A percentile compares a stretch with the other conserved stretches of the same genome.
phyloP scores from a whole-genome alignment of 1,139 yeast species.

The Geotrichum armillariae region DNA sequence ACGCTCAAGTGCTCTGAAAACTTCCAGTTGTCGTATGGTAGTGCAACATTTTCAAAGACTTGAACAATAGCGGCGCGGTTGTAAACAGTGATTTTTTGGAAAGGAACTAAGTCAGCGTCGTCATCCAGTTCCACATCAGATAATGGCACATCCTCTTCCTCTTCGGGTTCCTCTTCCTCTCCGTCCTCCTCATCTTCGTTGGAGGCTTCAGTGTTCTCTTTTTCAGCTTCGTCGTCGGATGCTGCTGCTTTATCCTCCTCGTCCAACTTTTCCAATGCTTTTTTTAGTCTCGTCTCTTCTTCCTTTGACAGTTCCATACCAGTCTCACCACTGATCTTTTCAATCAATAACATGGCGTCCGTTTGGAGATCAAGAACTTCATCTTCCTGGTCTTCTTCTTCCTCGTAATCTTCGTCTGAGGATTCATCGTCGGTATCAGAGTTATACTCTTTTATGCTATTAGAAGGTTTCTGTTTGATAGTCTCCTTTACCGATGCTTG shows the following conservation, averaged over 20 bases:
- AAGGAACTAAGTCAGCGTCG: conserved; percentile 6
- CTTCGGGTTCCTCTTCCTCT: conserved; percentile 8
- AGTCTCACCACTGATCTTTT: conserved; percentile 8
- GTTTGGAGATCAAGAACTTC: conserved; percentile 18
- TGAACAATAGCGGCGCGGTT: conserved; percentile 42
- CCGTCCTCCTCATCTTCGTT: conserved; percentile 12
- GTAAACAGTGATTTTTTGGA: conserved; percentile 59
- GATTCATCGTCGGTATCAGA: background rate
- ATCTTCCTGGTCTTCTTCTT: conserved; percentile 25
- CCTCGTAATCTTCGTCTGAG: conserved; percentile 17
- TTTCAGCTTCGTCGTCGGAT: too few relatives aligned
- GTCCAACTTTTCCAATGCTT: conserved; percentile 24
- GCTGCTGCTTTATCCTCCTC: conserved; percentile 22
- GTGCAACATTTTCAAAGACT: conserved; percentile 36
- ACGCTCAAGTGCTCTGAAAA: conserved; percentile 46
- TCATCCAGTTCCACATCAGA: conserved; percentile 6
- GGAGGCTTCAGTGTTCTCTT: conserved; percentile 10
- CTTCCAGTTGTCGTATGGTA: conserved; percentile 49
- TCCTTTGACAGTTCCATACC: conserved; percentile 27
- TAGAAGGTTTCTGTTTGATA: background rate
- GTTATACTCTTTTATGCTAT: background rate
- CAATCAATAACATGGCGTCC: conserved; percentile 15
- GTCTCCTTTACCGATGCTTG: too few relatives aligned
- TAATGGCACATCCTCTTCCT: conserved; percentile 4
- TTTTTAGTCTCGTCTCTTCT: conserved; percentile 28